Evolutionary conservation across 1,139 yeast species (phyloP).

Genomic region (Scheffersomyces titani): DNA sequence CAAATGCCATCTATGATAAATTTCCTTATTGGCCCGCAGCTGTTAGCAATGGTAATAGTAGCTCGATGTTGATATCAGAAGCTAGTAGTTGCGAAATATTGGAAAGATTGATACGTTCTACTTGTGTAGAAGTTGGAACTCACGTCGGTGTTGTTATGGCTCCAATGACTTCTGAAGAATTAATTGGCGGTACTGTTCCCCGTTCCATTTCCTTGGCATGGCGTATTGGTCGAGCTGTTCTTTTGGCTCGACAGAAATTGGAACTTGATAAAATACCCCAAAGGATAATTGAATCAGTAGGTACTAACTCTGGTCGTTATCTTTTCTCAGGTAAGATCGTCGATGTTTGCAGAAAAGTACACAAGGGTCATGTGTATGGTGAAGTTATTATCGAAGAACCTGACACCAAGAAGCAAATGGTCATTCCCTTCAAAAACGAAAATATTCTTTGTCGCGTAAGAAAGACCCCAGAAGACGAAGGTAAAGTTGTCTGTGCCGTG

Average conservation of each 20-base stretch:
- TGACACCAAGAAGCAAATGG: slow-evolving; percentile 9
- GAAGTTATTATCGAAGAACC: slow-evolving; percentile 40
- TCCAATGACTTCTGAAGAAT: slow-evolving; percentile 25
- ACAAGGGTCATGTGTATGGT: slow-evolving; percentile 46
- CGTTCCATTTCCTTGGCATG: slow-evolving; percentile 43
- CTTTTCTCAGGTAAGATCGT: background rate
- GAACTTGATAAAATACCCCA: background rate
- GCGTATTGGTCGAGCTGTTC: slow-evolving; percentile 46
- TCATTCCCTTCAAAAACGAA: slow-evolving; percentile 49
- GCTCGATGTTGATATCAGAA: slow-evolving; percentile 44
- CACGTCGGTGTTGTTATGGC: slow-evolving; percentile 39
- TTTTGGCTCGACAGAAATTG: background rate
- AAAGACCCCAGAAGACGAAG: slow-evolving; percentile 14
- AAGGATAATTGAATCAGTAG: background rate
- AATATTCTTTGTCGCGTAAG: slow-evolving; percentile 34
- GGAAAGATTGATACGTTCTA: slow-evolving; percentile 42
- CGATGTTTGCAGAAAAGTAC: background rate
- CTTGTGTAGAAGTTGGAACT: slow-evolving; percentile 39
- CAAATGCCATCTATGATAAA: slow-evolving; percentile 19
- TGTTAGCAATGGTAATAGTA: slow-evolving; percentile 10
- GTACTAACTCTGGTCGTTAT: background rate
- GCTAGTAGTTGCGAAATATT: slow-evolving; percentile 31
- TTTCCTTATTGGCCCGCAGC: slow-evolving; percentile 33
- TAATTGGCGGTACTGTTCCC: slow-evolving; percentile 25
- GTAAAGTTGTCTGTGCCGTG: slow-evolving; percentile 34